These are phyloP conservation scores for Corinectria fuckeliana DNA, from an alignment of 2,329 filamentous ascomycete genomes.

Conservation along the genomic window DNA sequence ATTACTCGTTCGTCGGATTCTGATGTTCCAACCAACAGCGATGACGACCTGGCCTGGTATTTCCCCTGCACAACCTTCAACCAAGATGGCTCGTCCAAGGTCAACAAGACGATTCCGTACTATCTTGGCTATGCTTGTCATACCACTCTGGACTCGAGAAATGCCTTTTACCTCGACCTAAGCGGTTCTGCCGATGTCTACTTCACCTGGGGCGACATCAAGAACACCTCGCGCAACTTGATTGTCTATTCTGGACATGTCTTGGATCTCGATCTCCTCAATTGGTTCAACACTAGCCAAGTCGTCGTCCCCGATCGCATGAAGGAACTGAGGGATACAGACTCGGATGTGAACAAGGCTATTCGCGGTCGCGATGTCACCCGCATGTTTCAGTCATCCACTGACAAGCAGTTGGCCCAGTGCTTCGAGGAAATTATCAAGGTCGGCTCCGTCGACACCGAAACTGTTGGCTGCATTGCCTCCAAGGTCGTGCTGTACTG, in stretches of 20 bases:
- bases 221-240: slow-evolving; percentile 86
- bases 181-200: slow-evolving; percentile 82
- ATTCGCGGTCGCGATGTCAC: slow-evolving; percentile 89
- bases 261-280: slow-evolving; percentile 84
- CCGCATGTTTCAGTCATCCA: slow-evolving; percentile 78
- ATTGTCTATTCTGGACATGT: slow-evolving; percentile 95
- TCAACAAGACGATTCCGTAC: slow-evolving; percentile 75
- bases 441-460: slow-evolving; percentile 93
- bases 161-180: slow-evolving; percentile 76
- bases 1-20: slow-evolving; percentile 76
- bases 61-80: slow-evolving; percentile 93
- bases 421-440: slow-evolving; percentile 95
- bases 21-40: slow-evolving; percentile 77
- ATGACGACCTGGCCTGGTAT: slow-evolving; percentile 88
- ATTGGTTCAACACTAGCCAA: slow-evolving; percentile 87
- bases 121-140: slow-evolving; percentile 92
- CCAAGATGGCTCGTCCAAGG: slow-evolving; percentile 84
- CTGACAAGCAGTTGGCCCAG: slow-evolving; percentile 81
- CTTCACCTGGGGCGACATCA: slow-evolving; percentile 94
- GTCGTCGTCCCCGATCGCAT: slow-evolving; percentile 80
- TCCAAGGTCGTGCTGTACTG: slow-evolving; percentile 97
- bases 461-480: slow-evolving; percentile 95
- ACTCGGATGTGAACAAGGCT: slow-evolving; percentile 62
- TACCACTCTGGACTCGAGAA: slow-evolving; percentile 71
- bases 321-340: slow-evolving; percentile 76